A percentile compares a stretch with the other conserved stretches of the same genome.
Evolutionary conservation across 2,329 filamentous ascomycete species (phyloP).

Genomic region (Fusarium brevicatenulatum): DNA sequence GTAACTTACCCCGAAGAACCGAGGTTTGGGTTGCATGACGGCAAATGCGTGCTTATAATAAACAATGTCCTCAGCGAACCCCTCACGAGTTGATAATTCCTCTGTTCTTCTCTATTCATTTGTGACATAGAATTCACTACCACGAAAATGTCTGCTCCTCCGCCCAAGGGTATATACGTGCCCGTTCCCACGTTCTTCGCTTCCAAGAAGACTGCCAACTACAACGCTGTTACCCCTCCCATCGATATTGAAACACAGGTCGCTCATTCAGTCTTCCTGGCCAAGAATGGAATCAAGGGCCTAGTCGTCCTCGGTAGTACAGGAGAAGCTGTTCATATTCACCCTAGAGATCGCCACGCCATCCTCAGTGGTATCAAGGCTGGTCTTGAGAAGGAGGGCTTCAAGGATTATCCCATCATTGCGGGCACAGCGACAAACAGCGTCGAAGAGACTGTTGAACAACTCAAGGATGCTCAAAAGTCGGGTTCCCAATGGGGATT

Average conservation of each 20-base stretch:
- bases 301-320: constrained; percentile 72
- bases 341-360: constrained; percentile 64
- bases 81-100: constrained; percentile 12
- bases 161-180: constrained; percentile 67
- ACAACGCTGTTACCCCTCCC: constrained; percentile 57
- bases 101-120: not conserved
- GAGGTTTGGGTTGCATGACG: constrained; percentile 24
- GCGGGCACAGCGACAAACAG: constrained; percentile 70
- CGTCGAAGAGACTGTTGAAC: constrained; percentile 68
- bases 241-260: constrained; percentile 68
- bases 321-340: constrained; percentile 71
- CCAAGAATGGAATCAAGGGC: constrained; percentile 67
- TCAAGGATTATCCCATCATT: constrained; percentile 68
- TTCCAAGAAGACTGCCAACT: constrained; percentile 53
- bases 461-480: constrained; percentile 64
- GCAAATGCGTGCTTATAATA: constrained; percentile 35
- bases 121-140: not conserved
- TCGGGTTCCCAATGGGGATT: constrained; percentile 70
- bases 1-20: constrained; percentile 38
- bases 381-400: constrained; percentile 65
- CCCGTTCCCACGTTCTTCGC: constrained; percentile 73
- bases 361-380: constrained; percentile 66
- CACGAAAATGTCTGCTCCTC: constrained; percentile 45
- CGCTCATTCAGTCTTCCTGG: constrained; percentile 68
- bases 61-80: constrained; percentile 19